These are phyloP conservation scores for Sporothrix globosa DNA, from an alignment of 2,329 filamentous ascomycete species.

Conservation along the genomic window DNA sequence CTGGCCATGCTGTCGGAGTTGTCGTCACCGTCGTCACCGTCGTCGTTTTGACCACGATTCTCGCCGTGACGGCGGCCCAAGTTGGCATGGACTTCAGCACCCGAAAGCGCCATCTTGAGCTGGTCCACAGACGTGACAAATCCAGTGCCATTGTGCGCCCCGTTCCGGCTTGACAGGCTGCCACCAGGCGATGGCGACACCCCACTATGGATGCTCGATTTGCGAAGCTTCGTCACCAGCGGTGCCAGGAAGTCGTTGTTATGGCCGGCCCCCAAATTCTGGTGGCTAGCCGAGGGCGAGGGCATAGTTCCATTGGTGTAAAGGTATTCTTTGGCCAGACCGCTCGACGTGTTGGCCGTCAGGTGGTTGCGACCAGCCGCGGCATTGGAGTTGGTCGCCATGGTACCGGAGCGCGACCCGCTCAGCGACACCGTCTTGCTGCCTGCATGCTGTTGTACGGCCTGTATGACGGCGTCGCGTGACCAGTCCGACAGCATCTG, in stretches of 20 bases:
- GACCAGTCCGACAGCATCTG: slow-evolving; percentile 81
- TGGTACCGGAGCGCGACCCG: slow-evolving; percentile 71
- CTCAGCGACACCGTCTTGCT: slow-evolving; percentile 74
- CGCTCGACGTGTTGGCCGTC: slow-evolving; percentile 49
- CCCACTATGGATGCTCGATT: slow-evolving; percentile 58
- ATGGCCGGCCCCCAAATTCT: slow-evolving; percentile 51
- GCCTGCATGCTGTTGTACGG: slow-evolving; percentile 61
- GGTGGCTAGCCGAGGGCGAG: slow-evolving; percentile 55
- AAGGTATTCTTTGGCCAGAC: slow-evolving; percentile 38
- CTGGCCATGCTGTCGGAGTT: slow-evolving; percentile 71
- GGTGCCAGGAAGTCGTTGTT: slow-evolving; percentile 40
- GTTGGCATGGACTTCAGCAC: slow-evolving; percentile 48
- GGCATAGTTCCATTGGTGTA: slow-evolving; percentile 42
- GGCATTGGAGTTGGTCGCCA: slow-evolving; percentile 46
- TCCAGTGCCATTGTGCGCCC: slow-evolving; percentile 45
- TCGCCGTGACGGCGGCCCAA: slow-evolving; percentile 41
- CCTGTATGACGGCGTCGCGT: slow-evolving; percentile 70
- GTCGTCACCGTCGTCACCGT: slow-evolving; percentile 47
- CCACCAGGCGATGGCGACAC: slow-evolving; percentile 50
- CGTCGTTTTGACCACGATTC: slow-evolving; percentile 1
- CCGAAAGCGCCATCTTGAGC: slow-evolving; percentile 63
- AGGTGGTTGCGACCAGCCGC: slow-evolving; percentile 54
- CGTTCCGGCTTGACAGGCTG: slow-evolving; percentile 41
- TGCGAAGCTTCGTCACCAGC: slow-evolving; percentile 52
- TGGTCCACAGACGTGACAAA: slow-evolving; percentile 65